Percentiles rank a stretch among this genome's conserved stretches.
These are phyloP conservation scores for Corchorus capsularis DNA, from an alignment of 345 rosid genomes.

Conservation along the genomic window DNA sequence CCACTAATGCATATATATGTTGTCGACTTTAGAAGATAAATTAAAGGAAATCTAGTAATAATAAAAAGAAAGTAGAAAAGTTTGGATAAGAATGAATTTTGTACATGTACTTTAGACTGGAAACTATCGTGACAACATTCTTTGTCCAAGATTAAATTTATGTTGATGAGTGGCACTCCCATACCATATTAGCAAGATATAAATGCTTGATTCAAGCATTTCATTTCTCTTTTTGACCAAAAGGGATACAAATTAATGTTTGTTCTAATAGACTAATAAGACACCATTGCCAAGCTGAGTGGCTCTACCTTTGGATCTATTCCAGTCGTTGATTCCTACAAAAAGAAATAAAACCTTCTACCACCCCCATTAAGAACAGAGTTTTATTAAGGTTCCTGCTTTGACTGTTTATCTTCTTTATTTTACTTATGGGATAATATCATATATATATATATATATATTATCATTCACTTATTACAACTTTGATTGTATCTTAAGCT, in stretches of 20 bases:
- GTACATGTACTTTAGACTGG: background rate
- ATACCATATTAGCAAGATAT: background rate
- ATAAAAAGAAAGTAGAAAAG: background rate
- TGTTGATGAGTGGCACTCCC: background rate
- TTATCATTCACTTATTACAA: background rate
- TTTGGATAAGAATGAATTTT: constrained; percentile 9
- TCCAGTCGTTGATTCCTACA: background rate
- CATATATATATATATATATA: too few species aligned
- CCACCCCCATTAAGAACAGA: background rate
- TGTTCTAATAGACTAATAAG: too few species aligned
- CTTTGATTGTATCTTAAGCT: background rate
- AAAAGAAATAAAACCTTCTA: background rate
- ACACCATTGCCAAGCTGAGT: background rate
- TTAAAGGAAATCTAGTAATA: background rate
- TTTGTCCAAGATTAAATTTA: background rate
- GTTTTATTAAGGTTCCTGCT: background rate
- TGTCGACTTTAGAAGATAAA: background rate
- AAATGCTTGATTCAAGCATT: background rate
- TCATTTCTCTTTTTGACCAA: background rate
- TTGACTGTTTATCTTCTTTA: background rate
- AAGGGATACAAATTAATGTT: background rate
- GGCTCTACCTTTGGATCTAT: constrained; percentile 2
- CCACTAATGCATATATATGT: too few species aligned
- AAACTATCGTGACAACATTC: constrained; percentile 20
- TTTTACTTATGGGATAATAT: background rate